Evolutionary conservation across 2,329 filamentous ascomycete genomes (phyloP), one percentile per base, ranked within the genome.

Genomic region (Rhinocladiella similis): DNA sequence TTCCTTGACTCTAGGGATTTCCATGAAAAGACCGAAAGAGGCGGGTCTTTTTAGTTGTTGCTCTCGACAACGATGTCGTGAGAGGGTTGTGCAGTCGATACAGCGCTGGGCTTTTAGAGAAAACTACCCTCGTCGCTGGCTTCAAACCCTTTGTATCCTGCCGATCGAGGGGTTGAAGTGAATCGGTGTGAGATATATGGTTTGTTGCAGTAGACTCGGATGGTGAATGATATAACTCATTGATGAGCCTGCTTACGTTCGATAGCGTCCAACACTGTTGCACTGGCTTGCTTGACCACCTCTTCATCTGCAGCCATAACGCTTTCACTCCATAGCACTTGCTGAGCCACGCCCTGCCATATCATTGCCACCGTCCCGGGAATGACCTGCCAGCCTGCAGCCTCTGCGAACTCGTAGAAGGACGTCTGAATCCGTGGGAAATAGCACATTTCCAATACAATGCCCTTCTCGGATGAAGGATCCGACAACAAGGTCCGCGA

Each of bases 381-480:
- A 16, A 91, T 86, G 1, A 91, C 84, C 70, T 85, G 80, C 88
- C 88, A 91, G 0, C 85, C 85, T 9, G 77, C 76, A 2, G 73
- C 72, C 65, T 83, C 78, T 0, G 85, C 83, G 39, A 90, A 65
- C 39, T 78, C 80, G 0, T 82, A 84, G 46, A 91, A 80, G 62
- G 81, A 77, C 0, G 89, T 91, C 69, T 81, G 86, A 0, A 86
- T 85, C 2, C 78, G 69, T 0, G 89, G 89, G 68, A 91, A 89
- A 69, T 91, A 91, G 76, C 88, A 91, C 89, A 92, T 91, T 71
- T 91, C 89, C 57, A 91, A 70, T 53, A 91, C 82, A 5, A 83
- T 84, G 3, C 87, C 88, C 71, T 88, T 87, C 59, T 80, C 4
- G 22, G 22, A 25, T 72, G 35, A 76, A n/a, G 52, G 53, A 0